Evolutionary conservation across 306 rosid genomes (phyloP).

Genomic region (Fragaria vesca): DNA sequence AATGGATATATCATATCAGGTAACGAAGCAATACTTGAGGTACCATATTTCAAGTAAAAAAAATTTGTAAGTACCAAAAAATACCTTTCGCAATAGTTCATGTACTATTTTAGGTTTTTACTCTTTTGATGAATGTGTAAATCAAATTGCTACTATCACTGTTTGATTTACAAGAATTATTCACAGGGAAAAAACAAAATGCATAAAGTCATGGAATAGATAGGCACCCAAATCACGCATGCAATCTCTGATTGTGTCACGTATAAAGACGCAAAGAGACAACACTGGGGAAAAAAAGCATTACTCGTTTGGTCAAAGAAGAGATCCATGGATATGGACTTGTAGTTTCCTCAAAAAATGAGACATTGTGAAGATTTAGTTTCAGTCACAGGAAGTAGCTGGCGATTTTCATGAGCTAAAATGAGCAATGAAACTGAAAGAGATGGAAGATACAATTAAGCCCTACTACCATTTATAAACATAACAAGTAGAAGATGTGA

Average conservation of each 20-base stretch:
- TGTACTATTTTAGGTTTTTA: too few species aligned
- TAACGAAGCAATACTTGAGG: too few species aligned
- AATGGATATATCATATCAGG: too few species aligned
- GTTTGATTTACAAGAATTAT: background rate
- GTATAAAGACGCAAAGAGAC: conserved; percentile 12
- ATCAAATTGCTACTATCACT: background rate
- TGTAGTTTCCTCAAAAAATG: background rate
- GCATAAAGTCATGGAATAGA: conserved; percentile 6
- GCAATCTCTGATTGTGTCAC: background rate
- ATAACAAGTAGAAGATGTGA: conserved; percentile 38
- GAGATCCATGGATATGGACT: background rate
- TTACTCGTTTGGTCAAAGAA: background rate
- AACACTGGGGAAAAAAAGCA: background rate
- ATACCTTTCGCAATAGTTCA: too few species aligned
- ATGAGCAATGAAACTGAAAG: conserved; percentile 12
- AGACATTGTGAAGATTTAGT: conserved; percentile 1
- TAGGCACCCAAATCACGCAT: conserved; percentile 1
- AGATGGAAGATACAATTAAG: conserved; percentile 30
- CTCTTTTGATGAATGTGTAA: too few species aligned
- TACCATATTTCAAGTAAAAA: too few species aligned
- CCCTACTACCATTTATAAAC: conserved; percentile 51
- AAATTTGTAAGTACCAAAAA: too few species aligned
- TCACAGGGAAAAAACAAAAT: background rate
- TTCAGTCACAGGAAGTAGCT: background rate
- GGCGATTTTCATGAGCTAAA: background rate